Percentiles rank a stretch among this genome's conserved stretches.
Evolutionary conservation across 140 eudicot genomes (phyloP).

Genomic region (Senecio squalidus): DNA sequence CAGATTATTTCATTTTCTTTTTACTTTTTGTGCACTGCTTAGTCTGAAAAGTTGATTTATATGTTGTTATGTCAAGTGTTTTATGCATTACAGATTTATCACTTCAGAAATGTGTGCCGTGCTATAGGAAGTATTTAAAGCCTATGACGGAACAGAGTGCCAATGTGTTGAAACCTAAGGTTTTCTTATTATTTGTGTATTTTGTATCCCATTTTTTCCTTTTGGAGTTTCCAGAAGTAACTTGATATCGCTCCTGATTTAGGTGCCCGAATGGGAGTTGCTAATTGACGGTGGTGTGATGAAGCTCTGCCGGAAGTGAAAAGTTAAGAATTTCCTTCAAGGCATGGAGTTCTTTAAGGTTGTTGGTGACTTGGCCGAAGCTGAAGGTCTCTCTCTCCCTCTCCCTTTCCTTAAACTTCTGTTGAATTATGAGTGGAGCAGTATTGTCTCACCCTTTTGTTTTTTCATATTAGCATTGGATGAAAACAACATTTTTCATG

Average conservation of each 20-base stretch:
- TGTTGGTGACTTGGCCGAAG: slow-evolving; percentile 78
- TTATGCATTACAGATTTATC: slow-evolving; percentile 54
- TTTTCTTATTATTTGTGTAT: slow-evolving; percentile 9
- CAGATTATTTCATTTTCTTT: too few species aligned
- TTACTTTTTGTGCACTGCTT: too few species aligned
- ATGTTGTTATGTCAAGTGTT: background rate
- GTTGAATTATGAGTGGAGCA: too few species aligned
- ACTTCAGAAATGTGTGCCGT: slow-evolving; percentile 76
- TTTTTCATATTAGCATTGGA: too few species aligned
- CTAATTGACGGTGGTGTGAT: slow-evolving; percentile 50
- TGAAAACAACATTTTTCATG: too few species aligned
- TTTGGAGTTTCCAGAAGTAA: background rate
- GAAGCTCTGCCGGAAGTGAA: slow-evolving; percentile 78
- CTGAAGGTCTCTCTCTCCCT: slow-evolving; percentile 52
- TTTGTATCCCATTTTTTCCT: background rate
- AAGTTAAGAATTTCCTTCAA: slow-evolving; percentile 66
- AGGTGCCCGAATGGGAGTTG: slow-evolving; percentile 90
- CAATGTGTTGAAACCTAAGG: slow-evolving; percentile 48
- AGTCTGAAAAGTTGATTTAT: too few species aligned
- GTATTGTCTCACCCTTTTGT: too few species aligned
- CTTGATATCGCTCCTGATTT: slow-evolving; percentile 4
- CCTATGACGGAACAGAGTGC: slow-evolving; percentile 74
- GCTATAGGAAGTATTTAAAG: slow-evolving; percentile 60
- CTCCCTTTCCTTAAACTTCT: too few species aligned
- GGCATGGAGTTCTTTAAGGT: slow-evolving; percentile 81